Evolutionary conservation across 129 eudicot species (phyloP).

Genomic region (Kitagawia praeruptora): DNA sequence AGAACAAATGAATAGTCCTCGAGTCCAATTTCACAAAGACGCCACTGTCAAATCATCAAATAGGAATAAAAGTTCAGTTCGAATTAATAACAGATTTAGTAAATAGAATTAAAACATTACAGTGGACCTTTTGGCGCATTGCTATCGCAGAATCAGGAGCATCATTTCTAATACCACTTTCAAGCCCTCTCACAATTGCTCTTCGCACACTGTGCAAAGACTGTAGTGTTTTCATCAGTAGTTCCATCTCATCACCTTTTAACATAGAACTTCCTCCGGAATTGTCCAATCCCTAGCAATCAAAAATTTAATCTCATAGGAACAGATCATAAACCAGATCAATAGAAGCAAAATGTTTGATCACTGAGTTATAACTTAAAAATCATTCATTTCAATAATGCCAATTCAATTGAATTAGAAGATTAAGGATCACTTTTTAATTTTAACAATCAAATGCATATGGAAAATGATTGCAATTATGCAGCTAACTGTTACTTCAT

Average conservation of each 20-base stretch:
- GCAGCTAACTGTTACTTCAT: not conserved
- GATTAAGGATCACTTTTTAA: not conserved
- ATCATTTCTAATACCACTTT: constrained; percentile 92
- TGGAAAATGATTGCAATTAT: not conserved
- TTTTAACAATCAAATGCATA: not conserved
- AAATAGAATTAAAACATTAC: not conserved
- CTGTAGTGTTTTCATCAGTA: constrained; percentile 44
- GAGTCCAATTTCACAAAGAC: constrained; percentile 93
- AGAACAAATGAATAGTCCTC: constrained; percentile 97
- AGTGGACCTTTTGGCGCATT: constrained; percentile 87
- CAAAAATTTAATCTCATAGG: not conserved
- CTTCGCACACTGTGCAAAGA: constrained; percentile 55
- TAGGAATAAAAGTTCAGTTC: constrained; percentile 14
- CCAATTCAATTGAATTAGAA: not conserved
- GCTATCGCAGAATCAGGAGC: constrained; percentile 95
- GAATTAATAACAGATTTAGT: not conserved
- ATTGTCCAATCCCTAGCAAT: constrained; percentile 57
- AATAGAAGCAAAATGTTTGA: not conserved
- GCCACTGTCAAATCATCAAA: constrained; percentile 57
- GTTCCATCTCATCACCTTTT: constrained; percentile 34
- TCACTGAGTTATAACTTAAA: not conserved
- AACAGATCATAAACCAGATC: not conserved
- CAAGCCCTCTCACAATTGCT: constrained; percentile 70
- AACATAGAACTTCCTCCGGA: constrained; percentile 30
- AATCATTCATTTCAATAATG: not conserved